phyloP scores from a whole-genome alignment of 371 early-diverging fungal genomes.

The Mortierella sp. region DNA sequence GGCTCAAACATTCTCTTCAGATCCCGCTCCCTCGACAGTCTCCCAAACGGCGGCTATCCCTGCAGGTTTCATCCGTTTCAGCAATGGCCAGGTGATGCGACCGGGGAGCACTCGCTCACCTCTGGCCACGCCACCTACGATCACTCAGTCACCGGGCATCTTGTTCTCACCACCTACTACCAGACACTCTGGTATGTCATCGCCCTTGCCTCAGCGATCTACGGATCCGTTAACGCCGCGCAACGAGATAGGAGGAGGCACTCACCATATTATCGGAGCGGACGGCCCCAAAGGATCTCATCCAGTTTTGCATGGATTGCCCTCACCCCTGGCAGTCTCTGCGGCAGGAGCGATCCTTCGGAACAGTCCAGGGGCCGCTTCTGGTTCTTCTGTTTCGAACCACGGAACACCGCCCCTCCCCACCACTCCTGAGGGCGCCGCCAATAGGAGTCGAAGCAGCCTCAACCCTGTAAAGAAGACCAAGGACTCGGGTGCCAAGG shows the following conservation, averaged over 20 bases:
- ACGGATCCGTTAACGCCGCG: constrained; percentile 30
- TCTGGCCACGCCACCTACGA: constrained; percentile 32
- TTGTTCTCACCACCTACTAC: constrained; percentile 41
- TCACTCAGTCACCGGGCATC: constrained; percentile 23
- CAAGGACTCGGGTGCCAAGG: constrained; percentile 19
- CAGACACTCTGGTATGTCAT: constrained; percentile 32
- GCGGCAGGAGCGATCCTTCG: constrained; percentile 17
- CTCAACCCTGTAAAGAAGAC: constrained; percentile 15
- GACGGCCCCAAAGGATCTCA: constrained; percentile 32
- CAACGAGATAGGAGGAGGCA: constrained; percentile 15
- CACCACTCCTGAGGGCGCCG: background rate
- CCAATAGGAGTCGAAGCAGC: background rate
- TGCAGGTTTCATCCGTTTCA: constrained; percentile 15
- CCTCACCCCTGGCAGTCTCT: constrained; percentile 23
- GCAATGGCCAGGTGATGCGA: constrained; percentile 24
- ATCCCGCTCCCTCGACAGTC: background rate
- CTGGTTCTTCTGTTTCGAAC: background rate
- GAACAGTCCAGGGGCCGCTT: constrained; percentile 12
- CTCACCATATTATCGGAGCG: background rate
- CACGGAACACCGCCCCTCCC: constrained; percentile 18
- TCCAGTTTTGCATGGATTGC: constrained; percentile 26
- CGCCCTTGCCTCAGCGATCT: constrained; percentile 42
- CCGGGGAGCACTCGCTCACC: constrained; percentile 26
- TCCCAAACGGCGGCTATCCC: background rate
- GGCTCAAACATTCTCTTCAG: background rate